Base-by-base conservation (phyloP, 139 green algal species). In the Pycnococcus provasolii region DNA sequence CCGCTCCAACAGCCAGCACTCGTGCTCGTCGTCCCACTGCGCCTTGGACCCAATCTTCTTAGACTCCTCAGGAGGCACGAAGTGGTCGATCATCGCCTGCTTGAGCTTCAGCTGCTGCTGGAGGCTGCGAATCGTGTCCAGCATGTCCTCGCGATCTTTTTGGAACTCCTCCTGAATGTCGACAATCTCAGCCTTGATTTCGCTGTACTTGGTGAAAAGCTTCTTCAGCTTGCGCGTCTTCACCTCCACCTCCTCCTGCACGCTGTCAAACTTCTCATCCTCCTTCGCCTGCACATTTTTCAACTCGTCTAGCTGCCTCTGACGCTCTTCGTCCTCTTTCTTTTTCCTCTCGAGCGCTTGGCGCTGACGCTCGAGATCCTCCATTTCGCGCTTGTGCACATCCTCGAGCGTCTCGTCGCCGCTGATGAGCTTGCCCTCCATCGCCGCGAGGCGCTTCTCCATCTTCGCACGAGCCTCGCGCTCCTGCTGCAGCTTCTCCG, bases 221-320 rank as follows among this genome's bases (percentile, higher is more conserved):
- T 67, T 53, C 41, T 79, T 71, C 42, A 79, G 67, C 53, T 79
- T 79, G 3, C 42, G 37, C 39, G 66, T 75, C 67, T 79, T 79
- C 4, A 54, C 26, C 45, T 71, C 73, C 5, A 71, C 46, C 60
- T 79, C 73, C 3, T 79, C 73, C 53, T 74, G 54, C 3, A 79
- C 13, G 59, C 3, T 64, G 3, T 37, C 42, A 62, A 75, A 79
- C 58, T 66, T 6, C 13, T 74, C 73, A 2, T 75, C 67, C 4
- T 47, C 45, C 26, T 47, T 53, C 4, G 52, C n/a, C 47, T 75
- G 73, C 44, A 51, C 46, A 47, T 67, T 47, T 60, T 67, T 47
- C 44, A 67, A 47, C 43, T 67, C 43, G 15, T 52, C 41, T 44
- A 67, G 41, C 43, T 47, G 44, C 41, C 8, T 55, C 8, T 60